Evolutionary conservation across 345 rosid species (phyloP).

Genomic region (Hevea brasiliensis): DNA sequence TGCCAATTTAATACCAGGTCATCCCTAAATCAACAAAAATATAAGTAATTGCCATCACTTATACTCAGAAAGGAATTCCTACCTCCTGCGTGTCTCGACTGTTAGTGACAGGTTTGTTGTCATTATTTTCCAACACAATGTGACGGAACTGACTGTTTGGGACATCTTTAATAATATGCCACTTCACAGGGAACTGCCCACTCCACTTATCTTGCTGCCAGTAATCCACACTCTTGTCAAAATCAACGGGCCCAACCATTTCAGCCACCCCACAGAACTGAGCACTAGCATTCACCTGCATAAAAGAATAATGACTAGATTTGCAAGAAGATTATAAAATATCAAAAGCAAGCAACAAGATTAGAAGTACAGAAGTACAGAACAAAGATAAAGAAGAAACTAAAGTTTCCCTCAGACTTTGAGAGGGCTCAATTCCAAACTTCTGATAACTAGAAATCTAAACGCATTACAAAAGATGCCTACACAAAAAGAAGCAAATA

Average conservation of each 20-base stretch:
- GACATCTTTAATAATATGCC: constrained; percentile 82
- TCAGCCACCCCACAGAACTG: constrained; percentile 88
- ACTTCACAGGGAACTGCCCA: constrained; percentile 80
- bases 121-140: constrained; percentile 73
- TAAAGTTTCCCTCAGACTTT: not conserved
- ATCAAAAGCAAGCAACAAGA: not conserved
- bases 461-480: not conserved
- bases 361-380: not conserved
- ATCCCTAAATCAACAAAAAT: not conserved
- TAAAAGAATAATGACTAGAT: constrained; percentile 3
- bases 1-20: not conserved
- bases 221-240: constrained; percentile 69
- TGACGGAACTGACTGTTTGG: constrained; percentile 80
- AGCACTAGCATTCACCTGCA: constrained; percentile 83
- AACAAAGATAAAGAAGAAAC: not conserved
- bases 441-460: not conserved
- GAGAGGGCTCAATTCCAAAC: not conserved
- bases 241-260: constrained; percentile 88
- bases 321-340: not conserved
- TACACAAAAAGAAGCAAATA: no score
- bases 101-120: constrained; percentile 85
- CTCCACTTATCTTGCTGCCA: constrained; percentile 96
- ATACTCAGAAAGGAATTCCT: not conserved
- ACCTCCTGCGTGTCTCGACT: constrained; percentile 96
- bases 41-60: not conserved